Percentiles rank a stretch among this genome's conserved stretches.
Evolutionary conservation across 345 rosid genomes (phyloP).

Genomic region (Sapria himalayana): DNA sequence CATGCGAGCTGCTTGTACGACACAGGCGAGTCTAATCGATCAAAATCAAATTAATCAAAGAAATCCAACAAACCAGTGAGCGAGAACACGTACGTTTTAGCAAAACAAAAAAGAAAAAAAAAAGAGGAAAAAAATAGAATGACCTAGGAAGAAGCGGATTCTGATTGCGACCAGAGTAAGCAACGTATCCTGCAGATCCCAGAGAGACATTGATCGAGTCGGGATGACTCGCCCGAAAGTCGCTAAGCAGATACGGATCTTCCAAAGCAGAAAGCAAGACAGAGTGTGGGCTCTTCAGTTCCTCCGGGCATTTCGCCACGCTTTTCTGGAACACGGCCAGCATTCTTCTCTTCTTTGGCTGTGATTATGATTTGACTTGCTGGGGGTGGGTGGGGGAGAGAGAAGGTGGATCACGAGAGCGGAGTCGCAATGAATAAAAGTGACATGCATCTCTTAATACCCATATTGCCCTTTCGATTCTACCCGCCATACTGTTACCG

Average conservation of each 20-base stretch:
- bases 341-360: constrained; percentile 24
- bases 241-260: constrained; percentile 41
- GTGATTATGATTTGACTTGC: neutral
- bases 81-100: no score
- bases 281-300: constrained; percentile 34
- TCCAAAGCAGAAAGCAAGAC: constrained; percentile 34
- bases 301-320: constrained; percentile 70
- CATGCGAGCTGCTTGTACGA: no score
- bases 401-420: neutral
- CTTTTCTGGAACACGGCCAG: constrained; percentile 73
- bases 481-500: no score
- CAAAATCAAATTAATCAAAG: no score
- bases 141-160: constrained; percentile 89
- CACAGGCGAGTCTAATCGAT: no score
- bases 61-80: no score
- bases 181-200: constrained; percentile 53
- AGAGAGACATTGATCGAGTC: constrained; percentile 47
- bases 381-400: neutral
- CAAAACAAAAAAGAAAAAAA: neutral
- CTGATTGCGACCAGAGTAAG: constrained; percentile 48
- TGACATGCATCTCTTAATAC: no score
- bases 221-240: constrained; percentile 33
- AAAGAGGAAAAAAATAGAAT: neutral
- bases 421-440: no score
- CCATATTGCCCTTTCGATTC: no score